These are phyloP conservation scores for Aquilaria malaccensis DNA, from an alignment of 345 rosid species.

Conservation along the genomic window DNA sequence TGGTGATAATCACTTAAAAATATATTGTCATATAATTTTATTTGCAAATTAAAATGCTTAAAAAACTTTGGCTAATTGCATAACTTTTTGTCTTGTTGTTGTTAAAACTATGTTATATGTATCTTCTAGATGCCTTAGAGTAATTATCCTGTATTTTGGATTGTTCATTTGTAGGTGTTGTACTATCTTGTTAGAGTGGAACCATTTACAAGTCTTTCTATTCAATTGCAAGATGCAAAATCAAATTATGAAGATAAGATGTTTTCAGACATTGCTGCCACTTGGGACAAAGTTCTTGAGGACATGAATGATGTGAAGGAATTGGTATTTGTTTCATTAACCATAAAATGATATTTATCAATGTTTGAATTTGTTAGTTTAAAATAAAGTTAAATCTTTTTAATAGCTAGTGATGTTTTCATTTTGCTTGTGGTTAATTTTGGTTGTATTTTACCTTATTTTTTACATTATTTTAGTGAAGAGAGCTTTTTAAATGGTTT, in stretches of 20 bases:
- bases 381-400: conserved; percentile 1
- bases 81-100: no score
- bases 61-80: no score
- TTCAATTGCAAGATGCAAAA: conserved; percentile 98
- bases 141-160: not conserved
- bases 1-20: no score
- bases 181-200: conserved; percentile 93
- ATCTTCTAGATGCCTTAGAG: no score
- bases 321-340: conserved; percentile 45
- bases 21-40: no score
- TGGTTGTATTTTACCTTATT: conserved; percentile 7
- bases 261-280: conserved; percentile 87
- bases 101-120: no score
- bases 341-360: no score
- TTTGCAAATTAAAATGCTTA: no score
- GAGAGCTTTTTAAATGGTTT: conserved; percentile 2
- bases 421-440: not conserved
- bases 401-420: conserved; percentile 1
- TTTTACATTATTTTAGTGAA: conserved; percentile 6
- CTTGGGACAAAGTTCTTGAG: conserved; percentile 95
- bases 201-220: conserved; percentile 90
- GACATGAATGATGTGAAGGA: conserved; percentile 99
- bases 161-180: conserved; percentile 56
- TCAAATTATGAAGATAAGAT: conserved; percentile 95
- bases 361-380: not conserved